Evolutionary conservation across 371 early-diverging fungal species (phyloP), one percentile per base, ranked within the genome.

Genomic region (Lichtheimia ramosa): DNA sequence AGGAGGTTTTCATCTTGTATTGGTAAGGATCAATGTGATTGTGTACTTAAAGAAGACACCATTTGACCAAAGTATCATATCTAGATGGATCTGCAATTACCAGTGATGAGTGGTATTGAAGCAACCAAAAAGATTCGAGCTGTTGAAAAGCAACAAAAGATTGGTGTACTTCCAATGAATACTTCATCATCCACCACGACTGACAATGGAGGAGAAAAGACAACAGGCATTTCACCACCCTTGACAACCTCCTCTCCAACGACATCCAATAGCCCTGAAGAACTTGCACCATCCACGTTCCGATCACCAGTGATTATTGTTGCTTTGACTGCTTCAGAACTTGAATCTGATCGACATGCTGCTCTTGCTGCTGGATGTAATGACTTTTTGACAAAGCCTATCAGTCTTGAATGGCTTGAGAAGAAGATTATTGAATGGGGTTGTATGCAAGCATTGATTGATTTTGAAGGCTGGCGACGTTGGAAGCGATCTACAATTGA

Each of bases 401-500:
- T 93, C 14, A 88, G 87, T 58, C 69, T 92, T 16, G 82, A 83
- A 28, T 95, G 95, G 95, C 69, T 95, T 7, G 89, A 89, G 63
- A 83, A 87, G 61, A 93, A 93, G 75, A 91, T 93, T 54, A 82
- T 88, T 52, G 95, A 95, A 66, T 95, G 95, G 95, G 95, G 93
- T 5, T 89, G 91, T 56, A 95, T 95, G 91, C 95, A 95, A 66
- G 92, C 93, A 0, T 69, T 95, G 49, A 93, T 95, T 56, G 93
- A 94, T 71, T 87, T 91, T 64, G 89, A 90, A 51, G 88, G 89
- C 14, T 92, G 91, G 90, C 76, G 84, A 49, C 84, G 79, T 52
- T 90, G 92, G 92, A 84, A 84, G 63, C 69, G 65, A 42, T 58
- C 68, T 3, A 61, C 68, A 24, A 42, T 52, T 6, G 61, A 59